Base-by-base conservation (phyloP, 2,329 filamentous ascomycete genomes). In the Clarireedia hainanense region DNA sequence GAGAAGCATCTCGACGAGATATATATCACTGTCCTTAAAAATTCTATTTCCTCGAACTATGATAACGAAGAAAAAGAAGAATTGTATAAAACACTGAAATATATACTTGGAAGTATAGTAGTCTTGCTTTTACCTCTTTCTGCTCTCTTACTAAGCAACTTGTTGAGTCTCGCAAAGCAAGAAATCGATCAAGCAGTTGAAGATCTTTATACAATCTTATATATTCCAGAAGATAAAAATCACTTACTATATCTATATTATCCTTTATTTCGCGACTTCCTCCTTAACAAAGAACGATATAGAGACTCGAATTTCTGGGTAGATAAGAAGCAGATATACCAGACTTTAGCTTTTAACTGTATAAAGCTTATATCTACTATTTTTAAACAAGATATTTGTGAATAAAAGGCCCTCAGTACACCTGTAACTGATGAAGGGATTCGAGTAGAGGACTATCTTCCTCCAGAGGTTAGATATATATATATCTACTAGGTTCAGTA, bases 381-480 rank as follows among this genome's bases (percentile, higher is more conserved):
- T 37, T 63, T 76, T 1, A 70, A 64, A 39, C 59, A 64, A 57
- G 62, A 75, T 52, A 70, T 76, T 2, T 75, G 71, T 57, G 55
- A 55, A 3, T 50, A 73, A 1, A 12, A 52, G n/a, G n/a, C 36
- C 15, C 68, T 50, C 1, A 49, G 57, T 5, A 65, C 39, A 0
- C 62, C 75, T 1, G 47, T 53, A 26, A 68, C 68, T 2, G 69
- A 74, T 0, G 73, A 70, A 55, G 23, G 57, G 3, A 45, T 74
- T 1, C 23, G 20, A 1, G 6, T 57, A 12, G 62, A 61, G 36
- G 55, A 42, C 42, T 61, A 7, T 58, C 58, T 69, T 27, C 62
- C 70, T 5, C 24, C 63, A 6, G 65, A 70, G 9, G 34, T 74
- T 10, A 62, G 67, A 65, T 64, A 64, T 43, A 51, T 60, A 9